Base-by-base conservation (phyloP, 2,329 filamentous ascomycete species). In the Cladosporium halotolerans region DNA sequence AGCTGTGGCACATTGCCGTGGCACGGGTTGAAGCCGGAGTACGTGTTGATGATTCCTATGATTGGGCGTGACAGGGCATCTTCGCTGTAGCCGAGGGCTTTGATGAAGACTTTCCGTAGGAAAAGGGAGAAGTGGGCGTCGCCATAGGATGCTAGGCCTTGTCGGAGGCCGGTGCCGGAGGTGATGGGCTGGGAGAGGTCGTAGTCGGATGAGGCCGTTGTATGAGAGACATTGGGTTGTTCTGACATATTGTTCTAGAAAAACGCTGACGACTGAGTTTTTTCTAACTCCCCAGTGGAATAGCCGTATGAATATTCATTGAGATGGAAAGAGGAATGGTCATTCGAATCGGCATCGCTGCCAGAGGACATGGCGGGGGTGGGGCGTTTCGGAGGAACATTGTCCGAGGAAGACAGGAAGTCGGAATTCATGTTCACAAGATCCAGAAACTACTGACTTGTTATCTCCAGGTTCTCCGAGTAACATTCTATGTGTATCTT, bases 61-160 rank as follows among this genome's bases (percentile, higher is more conserved):
- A 89, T 86, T 2, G 86, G 85, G 1, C 84, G 72, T 0, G 82
- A 82, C 0, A 89, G 77, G 0, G 85, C 82, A 62, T 86, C 84
- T 59, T 89, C 85, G 54, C 80, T 82, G 66, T 88, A 89, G 0
- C 86, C 86, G 1, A 88, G 74, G 0, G 85, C 84, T 67, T 89
- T 89, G 72, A 89, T 88, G 68, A 89, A 89, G 19, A 84, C 85
- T 62, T 89, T 89, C 33, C 86, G 79, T 0, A 89, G 75, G 63
- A 89, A 89, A 2, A 89, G 76, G 0, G 83, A 85, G 71, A 89
- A 89, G 68, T 88, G 85, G 6, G 84, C 75, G 60, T 89, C 86
- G 42, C 86, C 86, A 60, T 89, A 89, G 0, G 80, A 81, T 2
- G 84, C 78, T 1, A 88, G 76, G 1, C 81, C 82, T 60, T 83